Base-by-base conservation (phyloP, 306 rosid species). In the Malus sylvestris region DNA sequence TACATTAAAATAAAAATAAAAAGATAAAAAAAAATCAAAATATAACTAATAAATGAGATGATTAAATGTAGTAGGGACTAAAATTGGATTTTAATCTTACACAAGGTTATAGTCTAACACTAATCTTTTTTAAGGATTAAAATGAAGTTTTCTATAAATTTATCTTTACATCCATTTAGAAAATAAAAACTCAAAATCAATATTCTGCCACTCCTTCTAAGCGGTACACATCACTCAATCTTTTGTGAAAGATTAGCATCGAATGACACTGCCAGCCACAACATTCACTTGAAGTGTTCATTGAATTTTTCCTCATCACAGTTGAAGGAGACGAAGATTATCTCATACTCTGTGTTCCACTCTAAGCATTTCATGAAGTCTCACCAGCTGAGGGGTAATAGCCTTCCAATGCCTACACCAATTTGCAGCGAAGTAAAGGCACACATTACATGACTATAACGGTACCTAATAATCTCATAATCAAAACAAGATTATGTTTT, bases 341-440 rank as follows among this genome's bases (percentile, higher is more conserved):
- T 89, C 91, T 92, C 96, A 32, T 89, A 74, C 84, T 75, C 85
- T 66, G 23, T 88, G 88, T 68, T 73, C 84, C 52, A 65, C 71
- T 79, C 73, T 79, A 75, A 95, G 81, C 27, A 81, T 64, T 62
- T 86, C 84, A 73, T 89, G 88, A 80, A 92, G 89, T 73, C 88
- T 80, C 71, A 87, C 74, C 64, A 92, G 87, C 72, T 70, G 86
- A 70, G 97, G 97, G 67, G 85, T 83, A 77, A 92, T 91, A 69
- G 88, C 85, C 82, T 83, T 89, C 87, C 99, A 90, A 76, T 97
- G 92, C 80, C 93, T 91, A 78, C 97, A 91, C 99, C 99, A 95
- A 85, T 87, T 87, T 80, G 99, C 99, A 22, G 93, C 82, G 93
- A 90, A 92, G 75, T 76, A 84, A 29, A 95, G 88, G 86, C 91